These are phyloP conservation scores for baker's yeast (Saccharomyces cerevisiae) DNA, from an alignment of 805 yeast genomes.

Conservation along the genomic window DNA sequence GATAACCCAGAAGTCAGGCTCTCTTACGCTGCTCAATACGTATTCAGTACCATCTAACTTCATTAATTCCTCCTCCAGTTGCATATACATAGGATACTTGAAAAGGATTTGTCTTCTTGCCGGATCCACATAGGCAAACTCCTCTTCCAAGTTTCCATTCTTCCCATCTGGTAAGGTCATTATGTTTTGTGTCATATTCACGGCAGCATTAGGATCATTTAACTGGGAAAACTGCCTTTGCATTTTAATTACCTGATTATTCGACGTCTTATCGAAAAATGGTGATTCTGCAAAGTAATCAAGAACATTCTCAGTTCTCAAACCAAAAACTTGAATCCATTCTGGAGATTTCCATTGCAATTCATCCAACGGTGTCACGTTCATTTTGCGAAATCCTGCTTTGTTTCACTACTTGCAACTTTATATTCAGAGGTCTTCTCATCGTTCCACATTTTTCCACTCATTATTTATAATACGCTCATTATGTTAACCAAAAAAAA, in stretches of 20 bases:
- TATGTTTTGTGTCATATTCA: neutral
- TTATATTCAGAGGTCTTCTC: neutral
- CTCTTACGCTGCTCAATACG: constrained; percentile 62
- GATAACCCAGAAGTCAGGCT: constrained; percentile 89
- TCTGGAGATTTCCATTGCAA: constrained; percentile 97
- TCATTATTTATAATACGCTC: neutral
- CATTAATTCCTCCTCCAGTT: constrained; percentile 48
- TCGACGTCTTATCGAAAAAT: constrained; percentile 87
- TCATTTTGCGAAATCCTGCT: constrained; percentile 7
- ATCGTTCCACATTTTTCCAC: neutral
- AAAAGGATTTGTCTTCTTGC: constrained; percentile 18
- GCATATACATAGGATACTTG: constrained; percentile 27
- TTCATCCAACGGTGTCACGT: constrained; percentile 52
- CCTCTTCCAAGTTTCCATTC: constrained; percentile 5
- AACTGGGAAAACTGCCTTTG: constrained; percentile 64
- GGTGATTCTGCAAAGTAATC: constrained; percentile 94
- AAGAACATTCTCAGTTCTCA: constrained; percentile 80
- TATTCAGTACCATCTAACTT: constrained; percentile 86
- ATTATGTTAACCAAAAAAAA: neutral
- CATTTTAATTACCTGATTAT: constrained; percentile 92
- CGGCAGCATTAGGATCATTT: constrained; percentile 4
- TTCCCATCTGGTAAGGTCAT: neutral
- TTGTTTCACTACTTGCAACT: neutral
- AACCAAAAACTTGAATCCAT: constrained; percentile 86
- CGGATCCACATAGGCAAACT: constrained; percentile 18